Conservation (phyloP, 1,139 yeast species). For the Nakaseomyces glabratus region DNA sequence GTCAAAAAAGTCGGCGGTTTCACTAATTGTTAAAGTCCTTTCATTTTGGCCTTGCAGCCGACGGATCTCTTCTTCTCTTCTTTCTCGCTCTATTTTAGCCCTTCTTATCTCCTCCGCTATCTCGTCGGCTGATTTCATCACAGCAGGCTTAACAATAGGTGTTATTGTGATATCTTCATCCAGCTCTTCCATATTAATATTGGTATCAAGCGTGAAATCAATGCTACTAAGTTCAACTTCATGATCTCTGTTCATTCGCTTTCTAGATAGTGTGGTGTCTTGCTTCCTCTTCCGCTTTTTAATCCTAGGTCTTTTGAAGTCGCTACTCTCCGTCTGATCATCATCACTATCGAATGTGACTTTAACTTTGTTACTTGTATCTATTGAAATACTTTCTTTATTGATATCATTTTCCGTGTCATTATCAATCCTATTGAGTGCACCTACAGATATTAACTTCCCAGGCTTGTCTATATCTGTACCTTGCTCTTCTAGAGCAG, state of each 20-base stretch:
- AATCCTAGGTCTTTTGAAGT: slow-evolving; percentile 26
- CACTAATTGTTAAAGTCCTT: slow-evolving; percentile 42
- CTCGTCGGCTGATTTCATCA: slow-evolving; percentile 36
- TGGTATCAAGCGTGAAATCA: slow-evolving; percentile 10
- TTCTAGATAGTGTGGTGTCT: slow-evolving; percentile 11
- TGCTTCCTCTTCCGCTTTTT: slow-evolving; percentile 23
- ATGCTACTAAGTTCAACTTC: slow-evolving; percentile 30
- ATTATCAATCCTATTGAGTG: slow-evolving; percentile 8
- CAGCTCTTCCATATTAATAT: slow-evolving; percentile 34
- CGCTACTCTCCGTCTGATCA: slow-evolving; percentile 21
- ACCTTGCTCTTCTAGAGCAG: slow-evolving; percentile 29
- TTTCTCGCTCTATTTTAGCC: slow-evolving; percentile 32
- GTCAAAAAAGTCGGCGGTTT: slow-evolving; percentile 49
- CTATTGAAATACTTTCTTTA: too few relatives aligned
- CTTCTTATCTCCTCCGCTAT: slow-evolving; percentile 40
- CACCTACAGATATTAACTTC: slow-evolving; percentile 17
- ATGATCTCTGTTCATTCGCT: slow-evolving; percentile 13
- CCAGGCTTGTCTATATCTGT: slow-evolving; percentile 15
- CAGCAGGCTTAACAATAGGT: slow-evolving; percentile 32
- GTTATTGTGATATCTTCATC: slow-evolving; percentile 40
- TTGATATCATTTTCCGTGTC: not conserved
- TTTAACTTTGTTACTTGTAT: slow-evolving; percentile 13
- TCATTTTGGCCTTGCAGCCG: slow-evolving; percentile 9
- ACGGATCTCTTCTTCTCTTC: slow-evolving; percentile 17
- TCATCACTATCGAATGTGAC: slow-evolving; percentile 14